Evolutionary conservation across 805 yeast genomes (phyloP).

Genomic region (Schwanniomyces vanrijiae): DNA sequence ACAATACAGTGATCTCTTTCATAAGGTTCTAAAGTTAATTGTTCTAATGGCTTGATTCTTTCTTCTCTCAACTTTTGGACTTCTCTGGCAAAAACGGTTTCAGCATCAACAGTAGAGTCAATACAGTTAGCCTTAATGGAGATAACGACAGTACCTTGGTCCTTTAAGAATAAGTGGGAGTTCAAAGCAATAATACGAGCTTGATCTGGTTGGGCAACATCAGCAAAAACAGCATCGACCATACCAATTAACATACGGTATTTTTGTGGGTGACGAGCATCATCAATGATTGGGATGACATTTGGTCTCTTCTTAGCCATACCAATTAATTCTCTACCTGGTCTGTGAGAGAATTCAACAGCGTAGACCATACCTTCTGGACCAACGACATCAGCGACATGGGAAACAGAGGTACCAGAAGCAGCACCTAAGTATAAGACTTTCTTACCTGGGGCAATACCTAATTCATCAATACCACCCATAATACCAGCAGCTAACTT

Average conservation of each 20-base stretch:
- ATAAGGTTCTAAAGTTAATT: constrained; percentile 97
- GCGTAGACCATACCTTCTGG: constrained; percentile 99
- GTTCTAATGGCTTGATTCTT: constrained; percentile 97
- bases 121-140: constrained; percentile 99
- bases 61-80: constrained; percentile 98
- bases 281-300: constrained; percentile 97
- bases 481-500: constrained; percentile 99
- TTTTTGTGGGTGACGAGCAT: constrained; percentile 99
- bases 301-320: constrained; percentile 99
- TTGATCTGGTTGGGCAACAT: constrained; percentile 99
- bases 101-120: constrained; percentile 99
- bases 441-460: constrained; percentile 97
- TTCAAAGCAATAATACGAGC: constrained; percentile 99
- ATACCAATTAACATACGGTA: constrained; percentile 98
- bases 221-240: constrained; percentile 99
- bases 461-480: constrained; percentile 98
- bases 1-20: constrained; percentile 99
- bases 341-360: constrained; percentile 98
- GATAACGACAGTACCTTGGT: constrained; percentile 97
- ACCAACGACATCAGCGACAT: constrained; percentile 97
- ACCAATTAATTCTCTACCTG: constrained; percentile 98
- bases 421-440: constrained; percentile 98
- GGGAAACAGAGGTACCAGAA: constrained; percentile 98
- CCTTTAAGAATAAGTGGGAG: constrained; percentile 97
- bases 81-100: constrained; percentile 98